Evolutionary conservation across 768 basidiomycete genomes (phyloP), one percentile per base, ranked within the genome.

Genomic region (Trametes elegans): DNA sequence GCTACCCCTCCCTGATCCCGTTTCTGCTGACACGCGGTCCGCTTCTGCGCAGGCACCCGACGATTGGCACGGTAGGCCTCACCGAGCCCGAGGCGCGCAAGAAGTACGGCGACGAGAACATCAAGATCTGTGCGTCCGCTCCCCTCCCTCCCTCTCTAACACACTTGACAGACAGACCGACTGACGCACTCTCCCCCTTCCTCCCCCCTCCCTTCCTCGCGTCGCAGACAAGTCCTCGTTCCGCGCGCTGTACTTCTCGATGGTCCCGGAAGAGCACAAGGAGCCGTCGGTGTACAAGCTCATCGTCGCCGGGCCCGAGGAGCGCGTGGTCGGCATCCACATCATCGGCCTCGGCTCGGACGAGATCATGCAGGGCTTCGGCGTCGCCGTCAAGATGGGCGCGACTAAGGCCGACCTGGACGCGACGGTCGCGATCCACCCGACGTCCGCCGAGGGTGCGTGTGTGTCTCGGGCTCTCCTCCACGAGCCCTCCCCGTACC

Each of bases 341-440:
- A 83, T 98, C 60, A 84, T 98, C 53, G 97, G 97, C 7, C 66
- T 78, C 58, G 97, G 97, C 38, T 90, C 88, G 64, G 97, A 99
- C 68, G 97, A 99, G 73, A 82, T 89, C 62, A 73, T 95, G 73
- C 97, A 99, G 78, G 96, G 96, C 59, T 98, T 97, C 71, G 91
- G 76, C 2, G 93, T 98, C n/a, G 97, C 97, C 11, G 78, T 99
- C 63, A 98, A 98, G 77, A 96, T 98, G 96, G 90, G 63, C 74
- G 91, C 92, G 5, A 81, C 79, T 21, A 93, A 94, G 74, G 70
- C 79, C 64, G 88, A 96, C 64, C 70, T 96, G 45, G 93, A 94
- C 64, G 82, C 90, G 63, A 92, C 89, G 1, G 89, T 95, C 27
- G 93, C 93, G 10, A 96, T 96, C 59, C 93, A 95, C 71, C 93